Percentiles rank a stretch among this genome's conserved stretches.
These are phyloP conservation scores for Themeda triandra DNA, from an alignment of 176 grass and related monocot genomes.

Conservation along the genomic window DNA sequence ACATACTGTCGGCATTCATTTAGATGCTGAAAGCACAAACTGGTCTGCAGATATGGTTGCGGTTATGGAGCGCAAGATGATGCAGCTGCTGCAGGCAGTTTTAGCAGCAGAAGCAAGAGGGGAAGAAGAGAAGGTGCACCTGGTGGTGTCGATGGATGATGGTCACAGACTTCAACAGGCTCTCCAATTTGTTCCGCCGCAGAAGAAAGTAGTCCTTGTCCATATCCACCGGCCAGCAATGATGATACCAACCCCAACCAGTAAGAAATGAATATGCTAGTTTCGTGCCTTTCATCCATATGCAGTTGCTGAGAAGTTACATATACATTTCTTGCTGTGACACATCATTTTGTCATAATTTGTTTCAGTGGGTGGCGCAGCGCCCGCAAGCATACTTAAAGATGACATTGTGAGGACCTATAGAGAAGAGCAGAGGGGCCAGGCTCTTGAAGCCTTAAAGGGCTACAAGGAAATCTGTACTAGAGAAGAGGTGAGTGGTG, in stretches of 20 bases:
- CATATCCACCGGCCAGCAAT: constrained; percentile 19
- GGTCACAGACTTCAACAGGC: not conserved
- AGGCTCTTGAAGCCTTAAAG: not conserved
- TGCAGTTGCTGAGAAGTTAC: not conserved
- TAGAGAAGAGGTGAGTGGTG: not conserved
- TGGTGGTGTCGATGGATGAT: not conserved
- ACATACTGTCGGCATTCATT: not conserved
- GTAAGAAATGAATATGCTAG: not conserved
- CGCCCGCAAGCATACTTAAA: constrained; percentile 7
- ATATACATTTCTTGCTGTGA: not conserved
- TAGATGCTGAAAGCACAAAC: not conserved
- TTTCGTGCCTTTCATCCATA: not conserved
- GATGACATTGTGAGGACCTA: not conserved
- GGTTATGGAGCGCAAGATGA: not conserved
- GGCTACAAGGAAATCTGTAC: not conserved
- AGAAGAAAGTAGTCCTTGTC: not conserved
- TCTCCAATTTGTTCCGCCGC: not conserved
- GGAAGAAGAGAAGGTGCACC: constrained; percentile 16
- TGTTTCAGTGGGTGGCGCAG: not conserved
- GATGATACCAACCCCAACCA: constrained; percentile 14
- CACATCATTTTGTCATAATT: not conserved
- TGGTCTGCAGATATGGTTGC: not conserved
- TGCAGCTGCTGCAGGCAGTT: not conserved
- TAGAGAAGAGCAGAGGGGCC: not conserved
- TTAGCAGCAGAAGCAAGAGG: not conserved